Conservation (phyloP, 2,329 filamentous ascomycete genomes). For the Atkinsonella texensis region DNA sequence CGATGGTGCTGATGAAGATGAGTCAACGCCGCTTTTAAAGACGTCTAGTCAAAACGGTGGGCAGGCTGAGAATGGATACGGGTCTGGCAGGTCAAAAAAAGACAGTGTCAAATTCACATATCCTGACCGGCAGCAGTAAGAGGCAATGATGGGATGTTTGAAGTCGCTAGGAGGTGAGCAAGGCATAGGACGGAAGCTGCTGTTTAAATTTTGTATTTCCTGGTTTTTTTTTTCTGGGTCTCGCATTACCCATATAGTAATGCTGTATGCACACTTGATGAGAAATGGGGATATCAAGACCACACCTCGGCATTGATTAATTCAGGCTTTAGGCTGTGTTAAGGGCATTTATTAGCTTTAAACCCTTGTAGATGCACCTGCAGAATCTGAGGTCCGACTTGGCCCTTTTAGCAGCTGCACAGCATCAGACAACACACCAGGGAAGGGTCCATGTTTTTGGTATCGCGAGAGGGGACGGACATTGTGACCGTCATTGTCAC, state of each 20-base stretch:
- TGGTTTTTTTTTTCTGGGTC: not conserved
- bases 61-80: constrained; percentile 7
- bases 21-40: constrained; percentile 10
- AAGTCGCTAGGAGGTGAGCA: not conserved
- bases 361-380: too few relatives aligned
- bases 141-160: not conserved
- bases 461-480: too few relatives aligned
- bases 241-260: not conserved
- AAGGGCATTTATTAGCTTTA: not conserved
- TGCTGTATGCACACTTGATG: not conserved
- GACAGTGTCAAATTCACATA: not conserved
- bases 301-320: not conserved
- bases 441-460: too few relatives aligned
- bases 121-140: not conserved
- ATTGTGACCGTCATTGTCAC: too few relatives aligned
- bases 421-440: too few relatives aligned
- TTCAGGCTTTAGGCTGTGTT: not conserved
- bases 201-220: too few relatives aligned
- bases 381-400: too few relatives aligned
- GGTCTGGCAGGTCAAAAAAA: constrained; percentile 8
- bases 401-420: too few relatives aligned
- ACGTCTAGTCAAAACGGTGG: constrained; percentile 2
- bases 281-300: not conserved
- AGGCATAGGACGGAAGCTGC: not conserved
- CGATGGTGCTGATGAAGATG: constrained; percentile 2